Conservation (phyloP, 2,329 filamentous ascomycete genomes). For the Botrytis squamosa region DNA sequence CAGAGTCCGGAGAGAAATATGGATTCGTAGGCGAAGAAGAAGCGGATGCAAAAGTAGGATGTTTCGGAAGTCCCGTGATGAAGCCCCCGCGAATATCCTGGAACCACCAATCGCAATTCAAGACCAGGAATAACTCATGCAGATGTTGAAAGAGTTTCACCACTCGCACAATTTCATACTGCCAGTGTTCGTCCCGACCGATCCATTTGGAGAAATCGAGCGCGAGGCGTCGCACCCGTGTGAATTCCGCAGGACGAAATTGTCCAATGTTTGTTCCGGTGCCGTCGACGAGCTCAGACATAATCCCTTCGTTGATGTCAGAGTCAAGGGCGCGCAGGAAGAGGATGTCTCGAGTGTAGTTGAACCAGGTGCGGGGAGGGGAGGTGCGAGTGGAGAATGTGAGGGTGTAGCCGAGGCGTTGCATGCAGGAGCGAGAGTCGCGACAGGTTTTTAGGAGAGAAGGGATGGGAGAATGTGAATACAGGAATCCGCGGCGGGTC, state of each 20-base stretch:
- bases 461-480: not conserved
- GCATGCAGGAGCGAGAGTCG: not conserved
- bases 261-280: not conserved
- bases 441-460: not conserved
- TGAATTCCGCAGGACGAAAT: not conserved
- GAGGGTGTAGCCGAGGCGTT: not conserved
- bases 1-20: not conserved
- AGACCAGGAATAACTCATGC: not conserved
- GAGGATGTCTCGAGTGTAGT: not conserved
- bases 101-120: not conserved
- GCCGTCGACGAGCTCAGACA: not conserved
- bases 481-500: not conserved
- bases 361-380: not conserved
- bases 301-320: not conserved
- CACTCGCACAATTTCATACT: not conserved
- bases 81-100: not conserved
- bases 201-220: not conserved
- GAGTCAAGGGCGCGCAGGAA: not conserved
- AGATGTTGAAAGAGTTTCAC: not conserved
- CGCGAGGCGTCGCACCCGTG: not conserved
- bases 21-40: not conserved
- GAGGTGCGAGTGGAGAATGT: not conserved
- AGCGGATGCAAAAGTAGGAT: not conserved
- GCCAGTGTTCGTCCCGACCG: not conserved
- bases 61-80: not conserved